These are phyloP conservation scores for Xylaria sp. DNA, from an alignment of 2,329 filamentous ascomycete species.

Conservation along the genomic window DNA sequence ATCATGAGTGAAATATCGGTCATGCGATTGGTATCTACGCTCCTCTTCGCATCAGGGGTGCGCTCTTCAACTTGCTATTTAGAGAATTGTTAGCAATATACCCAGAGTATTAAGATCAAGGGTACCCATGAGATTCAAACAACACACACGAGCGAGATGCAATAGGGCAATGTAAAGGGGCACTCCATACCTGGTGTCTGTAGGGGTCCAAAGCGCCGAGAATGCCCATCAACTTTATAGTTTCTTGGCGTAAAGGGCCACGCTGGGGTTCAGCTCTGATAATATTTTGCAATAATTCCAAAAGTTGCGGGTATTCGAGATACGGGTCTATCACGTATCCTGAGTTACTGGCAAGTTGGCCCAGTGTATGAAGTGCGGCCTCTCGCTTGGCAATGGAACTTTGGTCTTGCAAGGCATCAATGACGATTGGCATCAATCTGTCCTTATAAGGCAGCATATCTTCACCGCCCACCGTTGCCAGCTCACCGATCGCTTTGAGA, in stretches of 20 bases:
- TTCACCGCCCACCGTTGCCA: slow-evolving; percentile 92
- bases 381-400: slow-evolving; percentile 91
- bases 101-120: slow-evolving; percentile 5
- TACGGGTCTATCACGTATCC: slow-evolving; percentile 98
- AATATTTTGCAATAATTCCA: slow-evolving; percentile 92
- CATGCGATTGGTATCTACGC: slow-evolving; percentile 71
- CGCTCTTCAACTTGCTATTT: slow-evolving; percentile 84
- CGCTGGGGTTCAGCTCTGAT: slow-evolving; percentile 90
- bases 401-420: slow-evolving; percentile 93
- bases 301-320: slow-evolving; percentile 90
- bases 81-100: slow-evolving; percentile 37
- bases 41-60: slow-evolving; percentile 81
- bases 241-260: slow-evolving; percentile 87
- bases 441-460: slow-evolving; percentile 94
- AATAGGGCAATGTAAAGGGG: slow-evolving; percentile 36
- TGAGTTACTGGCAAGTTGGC: slow-evolving; percentile 93
- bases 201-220: slow-evolving; percentile 95
- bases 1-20: slow-evolving; percentile 98
- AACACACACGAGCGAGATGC: slow-evolving; percentile 25
- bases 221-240: slow-evolving; percentile 96
- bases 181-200: slow-evolving; percentile 76
- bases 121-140: no score
- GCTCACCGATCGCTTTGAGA: slow-evolving; percentile 92
- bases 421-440: slow-evolving; percentile 92
- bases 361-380: slow-evolving; percentile 88